Percentiles rank a stretch among this genome's conserved stretches.
Conservation (phyloP, 768 basidiomycete genomes). For the Hydnomerulius pinastri region DNA sequence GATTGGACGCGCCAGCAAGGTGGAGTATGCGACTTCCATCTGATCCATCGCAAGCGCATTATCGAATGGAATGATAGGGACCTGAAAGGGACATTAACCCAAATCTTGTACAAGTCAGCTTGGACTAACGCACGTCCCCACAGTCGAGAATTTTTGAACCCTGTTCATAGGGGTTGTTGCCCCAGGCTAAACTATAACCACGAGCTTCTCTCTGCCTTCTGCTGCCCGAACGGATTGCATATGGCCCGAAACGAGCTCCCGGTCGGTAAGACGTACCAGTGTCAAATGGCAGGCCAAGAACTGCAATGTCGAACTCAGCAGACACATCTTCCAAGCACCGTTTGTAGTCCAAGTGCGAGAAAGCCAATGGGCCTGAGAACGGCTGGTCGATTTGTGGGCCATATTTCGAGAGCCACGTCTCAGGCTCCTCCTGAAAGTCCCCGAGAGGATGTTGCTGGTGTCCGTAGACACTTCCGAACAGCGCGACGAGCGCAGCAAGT, state of each 20-base stretch:
- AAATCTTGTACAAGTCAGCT: neutral
- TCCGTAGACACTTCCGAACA: constrained; percentile 3
- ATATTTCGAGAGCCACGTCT: constrained; percentile 72
- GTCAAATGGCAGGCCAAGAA: constrained; percentile 82
- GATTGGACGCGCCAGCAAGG: constrained; percentile 63
- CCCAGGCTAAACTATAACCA: constrained; percentile 75
- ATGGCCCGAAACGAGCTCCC: constrained; percentile 87
- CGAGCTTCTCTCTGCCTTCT: constrained; percentile 61
- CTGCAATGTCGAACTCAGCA: constrained; percentile 67
- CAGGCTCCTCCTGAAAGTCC: constrained; percentile 10
- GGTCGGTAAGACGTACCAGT: constrained; percentile 56
- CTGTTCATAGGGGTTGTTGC: constrained; percentile 59
- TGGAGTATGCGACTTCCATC: constrained; percentile 83
- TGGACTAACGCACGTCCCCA: constrained; percentile 59
- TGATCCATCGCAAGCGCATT: constrained; percentile 83
- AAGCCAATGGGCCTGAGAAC: constrained; percentile 81
- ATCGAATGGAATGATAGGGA: constrained; percentile 80
- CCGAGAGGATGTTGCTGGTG: constrained; percentile 17
- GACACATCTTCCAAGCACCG: constrained; percentile 65
- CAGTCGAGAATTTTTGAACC: constrained; percentile 74
- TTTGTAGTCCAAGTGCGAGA: constrained; percentile 78
- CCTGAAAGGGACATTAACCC: constrained; percentile 37
- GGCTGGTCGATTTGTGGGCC: constrained; percentile 71
- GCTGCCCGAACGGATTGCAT: constrained; percentile 80
- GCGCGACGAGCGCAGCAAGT: neutral